Evolutionary conservation across 306 rosid species (phyloP).

Genomic region (Rosa lucieae): DNA sequence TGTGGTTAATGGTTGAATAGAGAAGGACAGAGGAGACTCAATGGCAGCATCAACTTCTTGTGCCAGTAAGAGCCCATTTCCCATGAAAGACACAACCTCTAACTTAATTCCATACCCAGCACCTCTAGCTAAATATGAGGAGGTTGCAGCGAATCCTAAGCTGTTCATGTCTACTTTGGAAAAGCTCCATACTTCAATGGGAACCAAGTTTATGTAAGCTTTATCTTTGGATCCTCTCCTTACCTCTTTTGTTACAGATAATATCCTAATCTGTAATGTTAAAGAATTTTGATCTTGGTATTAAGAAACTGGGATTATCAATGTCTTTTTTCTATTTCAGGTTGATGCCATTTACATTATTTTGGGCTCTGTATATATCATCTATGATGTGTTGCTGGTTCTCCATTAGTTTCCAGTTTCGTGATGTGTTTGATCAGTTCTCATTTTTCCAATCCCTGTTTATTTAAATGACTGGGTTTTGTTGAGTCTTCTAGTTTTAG

Average conservation of each 20-base stretch:
- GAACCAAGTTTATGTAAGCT: slow-evolving; percentile 85
- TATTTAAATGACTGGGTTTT: neutral
- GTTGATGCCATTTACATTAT: neutral
- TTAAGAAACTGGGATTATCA: neutral
- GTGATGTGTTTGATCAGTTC: slow-evolving; percentile 6
- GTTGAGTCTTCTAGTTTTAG: neutral
- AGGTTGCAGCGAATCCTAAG: slow-evolving; percentile 48
- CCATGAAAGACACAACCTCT: slow-evolving; percentile 41
- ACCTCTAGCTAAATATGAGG: slow-evolving; percentile 58
- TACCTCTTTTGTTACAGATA: neutral
- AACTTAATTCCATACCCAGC: slow-evolving; percentile 49
- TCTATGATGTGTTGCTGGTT: neutral
- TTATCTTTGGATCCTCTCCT: slow-evolving; percentile 2
- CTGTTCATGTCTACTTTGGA: slow-evolving; percentile 66
- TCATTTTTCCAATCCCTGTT: neutral
- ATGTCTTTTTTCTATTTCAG: neutral
- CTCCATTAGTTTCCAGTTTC: neutral
- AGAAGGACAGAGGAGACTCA: slow-evolving; percentile 25
- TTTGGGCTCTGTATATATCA: neutral
- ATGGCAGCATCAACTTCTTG: slow-evolving; percentile 79
- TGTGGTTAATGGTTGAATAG: slow-evolving; percentile 33
- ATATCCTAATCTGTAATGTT: neutral
- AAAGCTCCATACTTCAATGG: slow-evolving; percentile 67
- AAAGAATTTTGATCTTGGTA: neutral
- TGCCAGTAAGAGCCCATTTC: slow-evolving; percentile 41